Conservation (phyloP, 331 rosid genomes). For the Quercus lobata region DNA sequence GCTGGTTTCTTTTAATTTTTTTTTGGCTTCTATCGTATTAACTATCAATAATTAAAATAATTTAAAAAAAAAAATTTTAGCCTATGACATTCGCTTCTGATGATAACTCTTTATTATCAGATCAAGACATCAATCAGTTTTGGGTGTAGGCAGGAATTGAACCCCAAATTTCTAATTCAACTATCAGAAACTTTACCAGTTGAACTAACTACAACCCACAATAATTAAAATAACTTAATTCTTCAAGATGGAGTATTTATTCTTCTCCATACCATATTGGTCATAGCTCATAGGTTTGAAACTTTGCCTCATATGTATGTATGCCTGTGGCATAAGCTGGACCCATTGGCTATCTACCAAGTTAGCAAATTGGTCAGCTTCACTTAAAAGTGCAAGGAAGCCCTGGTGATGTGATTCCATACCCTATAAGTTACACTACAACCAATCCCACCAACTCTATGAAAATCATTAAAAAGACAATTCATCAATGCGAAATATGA, state of each 20-base stretch:
- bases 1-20: too few species aligned
- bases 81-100: fast-evolving
- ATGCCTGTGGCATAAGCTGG: neutral
- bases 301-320: neutral
- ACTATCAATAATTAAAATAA: too few species aligned
- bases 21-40: too few species aligned
- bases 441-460: conserved; percentile 23
- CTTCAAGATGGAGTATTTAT: too few species aligned
- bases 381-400: neutral
- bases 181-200: fast-evolving
- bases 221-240: too few species aligned
- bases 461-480: neutral
- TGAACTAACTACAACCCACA: fast-evolving
- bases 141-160: fast-evolving
- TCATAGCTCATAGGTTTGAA: too few species aligned
- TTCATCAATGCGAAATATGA: conserved; percentile 4
- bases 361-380: neutral
- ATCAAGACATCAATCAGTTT: too few species aligned
- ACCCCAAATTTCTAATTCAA: too few species aligned
- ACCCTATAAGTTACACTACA: conserved; percentile 4
- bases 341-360: too few species aligned
- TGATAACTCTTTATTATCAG: too few species aligned
- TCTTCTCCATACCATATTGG: too few species aligned
- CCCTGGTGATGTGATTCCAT: conserved; percentile 7
- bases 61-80: too few species aligned